Conservation (phyloP, 129 eudicot species). For the Tanacetum coccineum region DNA sequence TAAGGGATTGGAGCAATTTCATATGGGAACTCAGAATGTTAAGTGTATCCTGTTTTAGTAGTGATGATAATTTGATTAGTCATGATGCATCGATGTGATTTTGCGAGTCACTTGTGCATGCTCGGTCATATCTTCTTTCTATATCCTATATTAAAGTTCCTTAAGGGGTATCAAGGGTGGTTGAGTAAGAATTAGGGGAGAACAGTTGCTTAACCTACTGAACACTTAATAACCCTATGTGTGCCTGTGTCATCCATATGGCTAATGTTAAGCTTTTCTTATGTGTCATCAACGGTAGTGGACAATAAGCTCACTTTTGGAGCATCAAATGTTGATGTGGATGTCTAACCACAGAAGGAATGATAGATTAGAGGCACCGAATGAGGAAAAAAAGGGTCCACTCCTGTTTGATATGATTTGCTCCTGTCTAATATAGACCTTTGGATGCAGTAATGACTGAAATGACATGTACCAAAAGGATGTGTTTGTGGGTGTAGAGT, state of each 20-base stretch:
- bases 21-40: not conserved
- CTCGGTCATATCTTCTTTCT: not conserved
- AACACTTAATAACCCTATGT: not conserved
- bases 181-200: no score
- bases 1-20: not conserved
- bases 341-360: not conserved
- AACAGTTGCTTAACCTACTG: no score
- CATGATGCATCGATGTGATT: not conserved
- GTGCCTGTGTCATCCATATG: not conserved
- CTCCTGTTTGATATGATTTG: no score
- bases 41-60: no score
- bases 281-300: not conserved
- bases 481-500: no score
- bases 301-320: not conserved
- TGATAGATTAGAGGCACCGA: not conserved
- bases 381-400: not conserved
- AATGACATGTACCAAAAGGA: no score
- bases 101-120: not conserved
- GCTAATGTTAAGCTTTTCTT: not conserved
- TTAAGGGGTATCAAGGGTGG: no score
- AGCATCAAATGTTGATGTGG: not conserved
- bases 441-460: no score
- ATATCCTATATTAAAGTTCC: no score
- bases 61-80: constrained; percentile 12
- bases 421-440: no score